Percentiles rank a stretch among this genome's conserved stretches.
Evolutionary conservation across 2,329 filamentous ascomycete genomes (phyloP).

Genomic region (Teratosphaeria viscida): DNA sequence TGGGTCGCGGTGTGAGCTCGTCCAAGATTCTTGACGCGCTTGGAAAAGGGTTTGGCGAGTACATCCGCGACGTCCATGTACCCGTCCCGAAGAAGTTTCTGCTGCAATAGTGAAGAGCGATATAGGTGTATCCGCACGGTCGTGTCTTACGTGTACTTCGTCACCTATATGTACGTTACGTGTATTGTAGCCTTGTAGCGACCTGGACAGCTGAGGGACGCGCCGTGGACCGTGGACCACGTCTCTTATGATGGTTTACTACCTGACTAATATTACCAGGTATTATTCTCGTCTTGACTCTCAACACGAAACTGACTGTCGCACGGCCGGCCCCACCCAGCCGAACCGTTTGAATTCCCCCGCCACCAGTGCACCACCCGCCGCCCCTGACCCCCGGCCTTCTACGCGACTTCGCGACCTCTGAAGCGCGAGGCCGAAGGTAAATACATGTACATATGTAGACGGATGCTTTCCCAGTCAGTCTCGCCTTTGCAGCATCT

Average conservation of each 20-base stretch:
- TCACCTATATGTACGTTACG: too few relatives aligned
- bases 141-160: neutral
- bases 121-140: neutral
- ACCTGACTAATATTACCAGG: too few relatives aligned
- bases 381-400: neutral
- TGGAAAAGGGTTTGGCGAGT: conserved; percentile 9
- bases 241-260: too few relatives aligned
- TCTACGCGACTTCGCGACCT: conserved; percentile 1
- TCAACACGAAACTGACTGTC: too few relatives aligned
- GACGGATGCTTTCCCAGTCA: neutral
- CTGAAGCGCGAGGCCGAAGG: neutral
- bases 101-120: neutral
- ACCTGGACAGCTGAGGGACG: too few relatives aligned
- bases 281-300: too few relatives aligned
- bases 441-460: neutral
- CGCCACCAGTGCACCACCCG: neutral
- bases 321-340: too few relatives aligned
- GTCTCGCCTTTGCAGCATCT: neutral
- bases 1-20: conserved; percentile 15
- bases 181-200: too few relatives aligned
- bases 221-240: too few relatives aligned
- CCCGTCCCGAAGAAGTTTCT: neutral
- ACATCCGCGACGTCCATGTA: neutral
- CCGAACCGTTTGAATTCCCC: neutral
- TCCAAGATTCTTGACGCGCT: conserved; percentile 14